Evolutionary conservation across 768 basidiomycete species (phyloP).

Genomic region (Rhodotorula toruloides): DNA sequence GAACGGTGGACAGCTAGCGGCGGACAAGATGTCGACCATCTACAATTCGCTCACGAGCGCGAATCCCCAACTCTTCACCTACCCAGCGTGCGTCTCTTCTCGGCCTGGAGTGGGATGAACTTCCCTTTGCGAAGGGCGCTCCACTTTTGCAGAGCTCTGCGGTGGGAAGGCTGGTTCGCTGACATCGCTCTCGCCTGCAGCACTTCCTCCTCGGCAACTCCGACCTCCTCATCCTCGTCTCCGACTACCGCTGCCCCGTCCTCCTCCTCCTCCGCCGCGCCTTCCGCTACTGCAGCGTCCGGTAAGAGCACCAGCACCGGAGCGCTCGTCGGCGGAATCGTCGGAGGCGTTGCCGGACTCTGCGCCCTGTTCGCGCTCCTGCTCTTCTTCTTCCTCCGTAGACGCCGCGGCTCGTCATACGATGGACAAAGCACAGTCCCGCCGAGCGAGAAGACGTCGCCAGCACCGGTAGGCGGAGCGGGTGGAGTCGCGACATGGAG

Average conservation of each 20-base stretch:
- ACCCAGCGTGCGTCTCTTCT: not conserved
- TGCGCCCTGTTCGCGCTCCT: not conserved
- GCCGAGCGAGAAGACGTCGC: not conserved
- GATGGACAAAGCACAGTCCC: too few species aligned
- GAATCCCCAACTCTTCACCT: constrained; percentile 8
- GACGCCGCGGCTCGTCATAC: not conserved
- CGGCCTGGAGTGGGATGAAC: too few species aligned
- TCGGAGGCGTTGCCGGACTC: not conserved
- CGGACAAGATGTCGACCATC: not conserved
- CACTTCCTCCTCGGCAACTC: not conserved
- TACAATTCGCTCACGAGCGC: not conserved
- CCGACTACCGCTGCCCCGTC: not conserved
- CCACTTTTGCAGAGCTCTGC: not conserved
- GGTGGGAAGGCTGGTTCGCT: not conserved
- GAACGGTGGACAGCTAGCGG: not conserved
- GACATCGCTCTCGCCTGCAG: not conserved
- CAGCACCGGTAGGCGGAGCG: not conserved
- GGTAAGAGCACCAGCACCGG: not conserved
- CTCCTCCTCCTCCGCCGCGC: not conserved
- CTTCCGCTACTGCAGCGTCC: not conserved
- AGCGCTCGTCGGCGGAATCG: constrained; percentile 3
- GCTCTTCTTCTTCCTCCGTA: not conserved
- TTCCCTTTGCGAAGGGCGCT: too few species aligned
- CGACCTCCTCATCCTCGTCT: not conserved
- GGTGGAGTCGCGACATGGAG: constrained; percentile 3